phyloP scores from a whole-genome alignment of 176 grass and related monocot genomes.

The Miscanthus lutarioriparius region DNA sequence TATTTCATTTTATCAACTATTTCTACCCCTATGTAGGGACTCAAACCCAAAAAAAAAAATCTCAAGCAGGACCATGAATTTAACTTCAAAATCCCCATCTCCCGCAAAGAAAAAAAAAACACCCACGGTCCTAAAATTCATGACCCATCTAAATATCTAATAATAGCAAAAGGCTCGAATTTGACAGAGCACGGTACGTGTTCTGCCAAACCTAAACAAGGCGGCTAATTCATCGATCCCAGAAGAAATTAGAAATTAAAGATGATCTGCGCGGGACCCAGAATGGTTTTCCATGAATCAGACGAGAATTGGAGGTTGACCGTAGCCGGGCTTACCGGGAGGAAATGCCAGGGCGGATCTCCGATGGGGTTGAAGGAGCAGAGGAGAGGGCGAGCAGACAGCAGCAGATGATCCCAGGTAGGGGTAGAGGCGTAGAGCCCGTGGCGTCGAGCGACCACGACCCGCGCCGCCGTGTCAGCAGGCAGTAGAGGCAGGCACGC shows the following conservation, averaged over 20 bases:
- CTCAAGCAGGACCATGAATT: neutral
- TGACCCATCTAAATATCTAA: neutral
- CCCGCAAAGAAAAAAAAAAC: neutral
- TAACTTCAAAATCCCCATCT: neutral
- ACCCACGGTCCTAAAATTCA: neutral
- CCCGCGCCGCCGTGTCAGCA: neutral
- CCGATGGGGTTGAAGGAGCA: neutral
- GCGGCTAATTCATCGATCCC: neutral
- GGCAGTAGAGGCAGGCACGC: neutral
- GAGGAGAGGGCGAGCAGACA: neutral
- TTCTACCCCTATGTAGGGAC: neutral
- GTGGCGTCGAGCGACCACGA: neutral
- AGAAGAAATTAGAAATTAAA: neutral
- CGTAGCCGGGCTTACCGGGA: constrained; percentile 12
- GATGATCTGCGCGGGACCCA: neutral
- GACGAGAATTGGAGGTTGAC: neutral
- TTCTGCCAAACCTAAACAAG: neutral
- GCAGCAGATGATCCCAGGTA: neutral
- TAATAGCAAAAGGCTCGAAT: neutral
- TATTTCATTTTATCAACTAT: neutral
- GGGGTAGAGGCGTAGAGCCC: neutral
- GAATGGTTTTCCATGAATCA: neutral
- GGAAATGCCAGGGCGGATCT: neutral
- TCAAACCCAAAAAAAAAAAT: neutral
- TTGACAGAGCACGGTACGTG: neutral